phyloP scores from a whole-genome alignment of 208 protist genomes.

The Leishmania braziliensis region DNA sequence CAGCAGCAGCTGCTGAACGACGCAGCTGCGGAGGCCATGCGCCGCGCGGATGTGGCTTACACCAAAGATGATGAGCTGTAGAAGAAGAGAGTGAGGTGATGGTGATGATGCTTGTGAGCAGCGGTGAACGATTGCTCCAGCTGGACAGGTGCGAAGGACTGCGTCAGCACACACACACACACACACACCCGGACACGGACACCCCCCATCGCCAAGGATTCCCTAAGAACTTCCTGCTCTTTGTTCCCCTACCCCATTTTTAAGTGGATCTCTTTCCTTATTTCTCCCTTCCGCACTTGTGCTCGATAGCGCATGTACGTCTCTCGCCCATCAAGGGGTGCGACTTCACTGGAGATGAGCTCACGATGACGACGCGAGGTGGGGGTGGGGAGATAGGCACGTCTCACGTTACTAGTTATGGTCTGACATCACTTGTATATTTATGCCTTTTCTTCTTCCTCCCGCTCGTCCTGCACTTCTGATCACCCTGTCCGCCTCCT shows the following conservation, averaged over 20 bases:
- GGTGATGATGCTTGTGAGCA: background rate
- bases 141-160: background rate
- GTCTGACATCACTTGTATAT: too few relatives aligned
- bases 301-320: background rate
- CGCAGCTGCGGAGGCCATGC: conserved; percentile 29
- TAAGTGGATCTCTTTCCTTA: background rate
- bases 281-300: background rate
- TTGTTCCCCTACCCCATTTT: background rate
- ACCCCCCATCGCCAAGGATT: background rate
- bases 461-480: background rate
- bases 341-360: background rate
- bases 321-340: background rate
- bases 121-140: background rate
- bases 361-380: background rate
- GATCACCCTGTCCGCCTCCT: background rate
- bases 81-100: background rate
- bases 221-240: background rate
- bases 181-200: too few relatives aligned
- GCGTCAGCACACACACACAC: background rate
- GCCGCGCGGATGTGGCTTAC: conserved; percentile 21
- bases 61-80: conserved; percentile 3
- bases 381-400: too few relatives aligned
- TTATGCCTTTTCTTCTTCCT: background rate
- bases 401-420: too few relatives aligned
- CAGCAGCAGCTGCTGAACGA: conserved; percentile 4